These are phyloP conservation scores for Colletotrichum shisoi DNA, from an alignment of 2,329 filamentous ascomycete genomes.

Conservation along the genomic window DNA sequence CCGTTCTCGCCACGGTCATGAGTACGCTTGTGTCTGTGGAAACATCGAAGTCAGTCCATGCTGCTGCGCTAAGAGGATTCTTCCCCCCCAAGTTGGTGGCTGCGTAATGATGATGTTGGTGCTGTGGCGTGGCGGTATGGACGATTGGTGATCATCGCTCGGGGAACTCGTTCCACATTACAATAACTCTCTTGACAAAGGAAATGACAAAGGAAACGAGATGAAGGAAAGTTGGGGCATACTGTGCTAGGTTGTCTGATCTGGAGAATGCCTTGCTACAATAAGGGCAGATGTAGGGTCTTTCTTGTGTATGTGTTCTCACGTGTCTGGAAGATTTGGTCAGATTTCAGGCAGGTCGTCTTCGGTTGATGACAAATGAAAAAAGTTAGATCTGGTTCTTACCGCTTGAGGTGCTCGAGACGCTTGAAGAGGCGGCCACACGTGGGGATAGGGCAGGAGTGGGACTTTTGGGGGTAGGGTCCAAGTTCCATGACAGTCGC, in stretches of 20 bases:
- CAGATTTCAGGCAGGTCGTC: conserved; percentile 56
- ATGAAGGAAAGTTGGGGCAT: conserved; percentile 58
- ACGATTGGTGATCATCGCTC: conserved; percentile 43
- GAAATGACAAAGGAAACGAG: conserved; percentile 47
- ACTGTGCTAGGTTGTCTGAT: conserved; percentile 99
- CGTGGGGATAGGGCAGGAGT: conserved; percentile 98
- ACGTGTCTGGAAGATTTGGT: conserved; percentile 78
- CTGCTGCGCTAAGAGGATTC: conserved; percentile 26
- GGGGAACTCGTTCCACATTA: conserved; percentile 52
- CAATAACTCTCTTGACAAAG: conserved; percentile 46
- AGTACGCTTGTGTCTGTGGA: conserved; percentile 81
- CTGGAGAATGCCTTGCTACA: conserved; percentile 99
- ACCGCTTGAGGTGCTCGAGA: conserved; percentile 98
- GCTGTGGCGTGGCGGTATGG: conserved; percentile 48
- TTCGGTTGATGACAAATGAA: conserved; percentile 47
- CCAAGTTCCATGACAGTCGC: conserved; percentile 96
- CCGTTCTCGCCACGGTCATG: conserved; percentile 71
- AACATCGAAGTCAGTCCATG: conserved; percentile 49
- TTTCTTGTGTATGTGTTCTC: conserved; percentile 98
- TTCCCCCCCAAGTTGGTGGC: conserved; percentile 38
- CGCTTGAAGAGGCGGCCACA: conserved; percentile 98
- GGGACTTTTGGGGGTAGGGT: conserved; percentile 96
- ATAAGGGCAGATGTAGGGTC: conserved; percentile 95
- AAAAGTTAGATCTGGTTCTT: conserved; percentile 60
- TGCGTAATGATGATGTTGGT: conserved; percentile 47